Evolutionary conservation across 2,329 filamentous ascomycete genomes (phyloP).

Genomic region (Alternaria consortialis): DNA sequence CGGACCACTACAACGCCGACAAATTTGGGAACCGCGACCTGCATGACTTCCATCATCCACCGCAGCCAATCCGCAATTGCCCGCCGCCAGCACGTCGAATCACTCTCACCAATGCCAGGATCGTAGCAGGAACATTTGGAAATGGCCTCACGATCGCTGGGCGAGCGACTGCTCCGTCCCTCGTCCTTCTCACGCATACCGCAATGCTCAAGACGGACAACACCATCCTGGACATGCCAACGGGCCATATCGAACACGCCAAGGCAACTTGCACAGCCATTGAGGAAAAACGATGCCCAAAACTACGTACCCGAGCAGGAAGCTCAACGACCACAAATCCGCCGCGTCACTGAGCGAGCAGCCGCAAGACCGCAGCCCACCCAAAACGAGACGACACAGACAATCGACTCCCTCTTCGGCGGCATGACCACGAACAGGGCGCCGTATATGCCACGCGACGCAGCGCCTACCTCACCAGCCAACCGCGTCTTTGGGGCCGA

Average conservation of each 20-base stretch:
- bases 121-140: background rate
- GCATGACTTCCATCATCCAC: conserved; percentile 9
- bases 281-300: conserved; percentile 13
- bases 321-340: conserved; percentile 2
- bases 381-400: conserved; percentile 19
- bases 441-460: background rate
- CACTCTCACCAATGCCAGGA: conserved; percentile 1
- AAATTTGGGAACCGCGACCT: conserved; percentile 36
- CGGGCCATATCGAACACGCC: conserved; percentile 20
- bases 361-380: conserved; percentile 8
- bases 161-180: conserved; percentile 45
- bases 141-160: conserved; percentile 45
- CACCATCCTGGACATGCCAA: conserved; percentile 27
- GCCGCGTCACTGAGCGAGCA: conserved; percentile 1
- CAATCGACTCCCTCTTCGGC: conserved; percentile 39
- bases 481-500: conserved; percentile 30
- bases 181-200: conserved; percentile 33
- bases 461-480: background rate
- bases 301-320: conserved; percentile 1
- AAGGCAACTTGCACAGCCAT: conserved; percentile 20
- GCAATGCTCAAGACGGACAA: conserved; percentile 17
- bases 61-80: conserved; percentile 14
- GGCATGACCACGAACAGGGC: conserved; percentile 14
- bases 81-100: background rate
- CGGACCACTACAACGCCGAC: conserved; percentile 27